Evolutionary conservation across 2,329 filamentous ascomycete genomes (phyloP).

Genomic region (Paraphaeosphaeria minitans): DNA sequence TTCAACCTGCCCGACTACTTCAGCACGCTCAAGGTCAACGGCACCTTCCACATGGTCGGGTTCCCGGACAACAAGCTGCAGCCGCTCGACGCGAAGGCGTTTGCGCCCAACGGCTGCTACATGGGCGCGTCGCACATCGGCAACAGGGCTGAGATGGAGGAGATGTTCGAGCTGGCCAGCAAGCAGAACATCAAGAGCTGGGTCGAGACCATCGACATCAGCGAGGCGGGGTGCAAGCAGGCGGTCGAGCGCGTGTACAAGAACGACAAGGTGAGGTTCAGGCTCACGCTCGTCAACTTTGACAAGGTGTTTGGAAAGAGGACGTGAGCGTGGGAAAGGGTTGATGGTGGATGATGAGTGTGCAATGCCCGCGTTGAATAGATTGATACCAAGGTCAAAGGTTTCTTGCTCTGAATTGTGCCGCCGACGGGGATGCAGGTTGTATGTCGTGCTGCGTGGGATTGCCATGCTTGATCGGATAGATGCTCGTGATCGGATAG

Average conservation of each 20-base stretch:
- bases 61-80: constrained; percentile 78
- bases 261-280: constrained; percentile 72
- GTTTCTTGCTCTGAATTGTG: too few species aligned
- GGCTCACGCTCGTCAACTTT: constrained; percentile 71
- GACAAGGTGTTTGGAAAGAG: constrained; percentile 68
- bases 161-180: constrained; percentile 57
- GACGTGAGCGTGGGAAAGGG: constrained; percentile 16
- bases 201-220: constrained; percentile 73
- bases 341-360: too few species aligned
- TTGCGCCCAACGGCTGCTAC: constrained; percentile 71
- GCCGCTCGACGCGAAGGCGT: constrained; percentile 72
- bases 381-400: too few species aligned
- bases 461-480: too few species aligned
- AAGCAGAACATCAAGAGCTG: constrained; percentile 59
- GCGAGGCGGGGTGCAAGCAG: constrained; percentile 70
- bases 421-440: too few species aligned
- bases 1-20: constrained; percentile 76
- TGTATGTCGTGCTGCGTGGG: too few species aligned
- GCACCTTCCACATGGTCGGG: constrained; percentile 78
- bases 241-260: constrained; percentile 69
- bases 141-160: constrained; percentile 56
- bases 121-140: constrained; percentile 59
- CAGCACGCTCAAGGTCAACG: constrained; percentile 79
- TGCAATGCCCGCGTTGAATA: too few species aligned
- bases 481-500: too few species aligned